Percentiles rank a stretch among this genome's conserved stretches.
phyloP scores from a whole-genome alignment of 2,329 filamentous ascomycete genomes.

The Neocatenulostroma microsporum region DNA sequence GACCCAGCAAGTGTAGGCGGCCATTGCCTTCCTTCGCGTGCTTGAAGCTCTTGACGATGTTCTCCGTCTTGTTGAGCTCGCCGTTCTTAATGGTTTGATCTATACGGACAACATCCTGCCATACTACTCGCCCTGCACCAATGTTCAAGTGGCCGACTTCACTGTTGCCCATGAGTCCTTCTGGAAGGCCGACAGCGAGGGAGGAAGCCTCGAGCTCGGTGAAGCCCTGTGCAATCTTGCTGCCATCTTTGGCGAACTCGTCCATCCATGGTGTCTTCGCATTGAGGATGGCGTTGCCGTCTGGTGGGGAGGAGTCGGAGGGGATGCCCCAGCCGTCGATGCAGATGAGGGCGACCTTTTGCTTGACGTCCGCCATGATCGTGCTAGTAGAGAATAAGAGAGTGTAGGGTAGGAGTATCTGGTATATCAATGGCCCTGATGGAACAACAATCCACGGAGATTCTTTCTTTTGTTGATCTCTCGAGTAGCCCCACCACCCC shows the following conservation, averaged over 20 bases:
- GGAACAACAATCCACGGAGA: no score
- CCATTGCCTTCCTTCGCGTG: conserved; percentile 81
- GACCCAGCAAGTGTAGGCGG: conserved; percentile 81
- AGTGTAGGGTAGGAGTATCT: no score
- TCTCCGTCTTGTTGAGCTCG: conserved; percentile 66
- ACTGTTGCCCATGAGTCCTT: conserved; percentile 97
- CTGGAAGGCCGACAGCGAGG: conserved; percentile 86
- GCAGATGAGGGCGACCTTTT: conserved; percentile 73
- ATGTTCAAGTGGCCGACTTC: conserved; percentile 99
- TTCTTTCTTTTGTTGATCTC: no score
- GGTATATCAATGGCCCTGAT: no score
- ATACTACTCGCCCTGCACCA: conserved; percentile 91
- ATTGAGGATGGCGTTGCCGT: conserved; percentile 92
- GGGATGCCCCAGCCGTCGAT: conserved; percentile 98
- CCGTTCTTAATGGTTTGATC: conserved; percentile 84
- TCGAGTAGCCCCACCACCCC: no score
- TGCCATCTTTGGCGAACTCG: conserved; percentile 58
- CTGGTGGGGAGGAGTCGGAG: conserved; percentile 66
- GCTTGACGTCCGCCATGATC: no score
- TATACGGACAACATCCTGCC: conserved; percentile 88
- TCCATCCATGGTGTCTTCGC: conserved; percentile 95
- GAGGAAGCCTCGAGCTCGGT: conserved; percentile 93
- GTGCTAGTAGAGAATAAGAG: no score
- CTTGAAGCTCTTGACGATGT: conserved; percentile 70
- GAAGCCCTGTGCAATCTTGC: conserved; percentile 72